A percentile compares a stretch with the other conserved stretches of the same genome.
These are phyloP conservation scores for Mortierella claussenii DNA, from an alignment of 192 early-diverging fungal species.

Conservation along the genomic window DNA sequence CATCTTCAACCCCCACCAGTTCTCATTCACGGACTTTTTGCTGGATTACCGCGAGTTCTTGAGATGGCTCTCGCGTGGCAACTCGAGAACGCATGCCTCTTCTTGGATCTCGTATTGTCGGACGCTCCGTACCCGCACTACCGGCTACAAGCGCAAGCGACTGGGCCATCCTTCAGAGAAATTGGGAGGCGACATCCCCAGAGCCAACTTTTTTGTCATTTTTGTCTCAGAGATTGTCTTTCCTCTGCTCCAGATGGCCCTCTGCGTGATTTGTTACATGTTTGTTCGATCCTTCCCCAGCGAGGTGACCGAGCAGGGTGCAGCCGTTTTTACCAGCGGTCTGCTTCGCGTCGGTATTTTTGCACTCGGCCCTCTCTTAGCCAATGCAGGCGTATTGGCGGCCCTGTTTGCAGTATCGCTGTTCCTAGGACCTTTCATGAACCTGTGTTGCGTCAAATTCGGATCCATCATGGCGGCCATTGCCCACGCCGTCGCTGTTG, in stretches of 20 bases:
- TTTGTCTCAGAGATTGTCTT: conserved; percentile 78
- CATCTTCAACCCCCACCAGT: conserved; percentile 92
- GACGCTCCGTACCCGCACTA: conserved; percentile 75
- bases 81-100: conserved; percentile 76
- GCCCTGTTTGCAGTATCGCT: conserved; percentile 75
- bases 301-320: conserved; percentile 20
- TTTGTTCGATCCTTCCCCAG: conserved; percentile 73
- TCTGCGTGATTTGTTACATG: conserved; percentile 71
- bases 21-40: conserved; percentile 81
- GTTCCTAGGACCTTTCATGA: conserved; percentile 67
- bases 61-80: conserved; percentile 85
- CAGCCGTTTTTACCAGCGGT: conserved; percentile 49
- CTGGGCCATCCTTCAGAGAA: conserved; percentile 73
- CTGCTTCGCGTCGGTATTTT: conserved; percentile 71
- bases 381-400: conserved; percentile 74
- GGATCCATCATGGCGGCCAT: conserved; percentile 76
- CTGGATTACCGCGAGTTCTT: conserved; percentile 85
- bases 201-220: conserved; percentile 73
- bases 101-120: conserved; percentile 86
- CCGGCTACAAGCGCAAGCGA: conserved; percentile 81
- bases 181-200: conserved; percentile 68
- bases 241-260: conserved; percentile 69
- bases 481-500: conserved; percentile 69
- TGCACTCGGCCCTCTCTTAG: conserved; percentile 73
- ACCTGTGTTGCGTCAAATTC: conserved; percentile 75